phyloP scores from a whole-genome alignment of 2,329 filamentous ascomycete species.

The Periconia macrospinosa region DNA sequence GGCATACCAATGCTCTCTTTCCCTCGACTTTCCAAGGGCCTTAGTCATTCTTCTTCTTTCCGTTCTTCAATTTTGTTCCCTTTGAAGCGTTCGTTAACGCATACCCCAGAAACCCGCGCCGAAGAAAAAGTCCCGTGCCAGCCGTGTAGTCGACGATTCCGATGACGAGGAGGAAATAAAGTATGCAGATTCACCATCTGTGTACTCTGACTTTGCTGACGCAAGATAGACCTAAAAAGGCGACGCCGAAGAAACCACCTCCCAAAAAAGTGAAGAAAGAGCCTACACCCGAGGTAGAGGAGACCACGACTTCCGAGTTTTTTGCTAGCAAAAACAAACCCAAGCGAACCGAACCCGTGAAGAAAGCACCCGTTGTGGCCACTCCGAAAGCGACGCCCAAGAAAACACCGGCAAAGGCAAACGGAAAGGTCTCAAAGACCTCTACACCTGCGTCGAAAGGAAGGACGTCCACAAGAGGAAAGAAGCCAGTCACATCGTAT shows the following conservation, averaged over 20 bases:
- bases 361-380: constrained; percentile 32
- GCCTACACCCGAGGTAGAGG: constrained; percentile 54
- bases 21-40: no score
- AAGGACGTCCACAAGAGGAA: constrained; percentile 42
- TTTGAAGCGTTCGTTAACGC: neutral
- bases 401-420: constrained; percentile 37
- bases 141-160: constrained; percentile 69
- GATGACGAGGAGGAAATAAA: constrained; percentile 62
- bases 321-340: constrained; percentile 63
- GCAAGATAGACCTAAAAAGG: constrained; percentile 37
- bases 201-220: constrained; percentile 20
- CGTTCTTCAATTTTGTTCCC: neutral
- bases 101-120: constrained; percentile 36
- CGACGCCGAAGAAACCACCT: constrained; percentile 59
- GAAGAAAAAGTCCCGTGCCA: constrained; percentile 47
- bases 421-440: constrained; percentile 30
- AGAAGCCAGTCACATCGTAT: constrained; percentile 47
- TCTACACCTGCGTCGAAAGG: constrained; percentile 40
- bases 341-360: constrained; percentile 51
- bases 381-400: constrained; percentile 42
- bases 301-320: constrained; percentile 64
- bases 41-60: no score
- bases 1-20: no score
- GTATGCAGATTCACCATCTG: constrained; percentile 17
- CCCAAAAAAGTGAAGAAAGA: constrained; percentile 60